A percentile compares a stretch with the other conserved stretches of the same genome.
These are phyloP conservation scores for Endothia cerciana DNA, from an alignment of 2,329 filamentous ascomycete species.

Conservation along the genomic window DNA sequence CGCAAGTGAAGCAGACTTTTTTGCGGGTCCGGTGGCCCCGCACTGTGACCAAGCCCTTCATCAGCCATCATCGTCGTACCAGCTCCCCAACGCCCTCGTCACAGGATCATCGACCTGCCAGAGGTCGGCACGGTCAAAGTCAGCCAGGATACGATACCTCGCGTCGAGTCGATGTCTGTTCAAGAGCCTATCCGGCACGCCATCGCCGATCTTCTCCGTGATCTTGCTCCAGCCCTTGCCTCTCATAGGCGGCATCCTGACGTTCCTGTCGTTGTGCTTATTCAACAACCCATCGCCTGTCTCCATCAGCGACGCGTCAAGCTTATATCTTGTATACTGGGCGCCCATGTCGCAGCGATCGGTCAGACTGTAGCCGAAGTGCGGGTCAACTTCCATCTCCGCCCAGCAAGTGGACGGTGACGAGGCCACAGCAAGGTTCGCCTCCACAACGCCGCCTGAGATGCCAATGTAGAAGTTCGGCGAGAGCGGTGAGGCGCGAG, in stretches of 20 bases:
- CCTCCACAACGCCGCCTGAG: constrained; percentile 51
- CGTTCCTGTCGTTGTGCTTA: constrained; percentile 27
- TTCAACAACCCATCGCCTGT: constrained; percentile 35
- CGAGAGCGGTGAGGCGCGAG: constrained; percentile 50
- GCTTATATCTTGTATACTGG: constrained; percentile 30
- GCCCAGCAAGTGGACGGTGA: not conserved
- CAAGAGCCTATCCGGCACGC: constrained; percentile 13
- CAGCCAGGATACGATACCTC: constrained; percentile 31
- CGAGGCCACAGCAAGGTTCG: constrained; percentile 37
- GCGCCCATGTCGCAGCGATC: constrained; percentile 18
- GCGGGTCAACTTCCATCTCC: constrained; percentile 18
- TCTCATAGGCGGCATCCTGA: constrained; percentile 32
- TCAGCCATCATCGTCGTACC: constrained; percentile 5
- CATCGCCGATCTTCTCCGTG: constrained; percentile 5
- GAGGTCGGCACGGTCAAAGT: constrained; percentile 26
- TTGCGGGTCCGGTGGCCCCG: too few species aligned
- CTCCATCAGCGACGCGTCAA: constrained; percentile 34
- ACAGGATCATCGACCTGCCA: not conserved
- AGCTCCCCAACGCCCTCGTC: not conserved
- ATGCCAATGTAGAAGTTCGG: constrained; percentile 55
- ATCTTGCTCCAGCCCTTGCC: constrained; percentile 24
- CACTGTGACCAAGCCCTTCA: not conserved
- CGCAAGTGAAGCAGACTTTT: too few species aligned
- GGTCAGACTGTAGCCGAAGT: constrained; percentile 27
- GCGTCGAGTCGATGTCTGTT: constrained; percentile 34